Base-by-base conservation (phyloP, 2,329 filamentous ascomycete genomes). In the Bipolaris oryzae region DNA sequence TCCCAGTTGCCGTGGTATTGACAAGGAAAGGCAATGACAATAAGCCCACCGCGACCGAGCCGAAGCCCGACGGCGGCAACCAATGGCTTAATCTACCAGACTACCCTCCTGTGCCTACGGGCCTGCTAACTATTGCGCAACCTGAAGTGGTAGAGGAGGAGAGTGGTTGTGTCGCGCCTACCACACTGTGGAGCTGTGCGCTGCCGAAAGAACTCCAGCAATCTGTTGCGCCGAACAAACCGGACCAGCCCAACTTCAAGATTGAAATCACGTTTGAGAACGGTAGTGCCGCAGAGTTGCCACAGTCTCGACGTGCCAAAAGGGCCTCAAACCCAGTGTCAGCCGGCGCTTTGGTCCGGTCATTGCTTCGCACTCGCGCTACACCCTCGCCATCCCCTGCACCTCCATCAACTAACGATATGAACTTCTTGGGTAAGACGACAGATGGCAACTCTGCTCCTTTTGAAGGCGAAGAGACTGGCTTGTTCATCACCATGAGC, bases 21-120 rank as follows among this genome's bases (percentile, higher is more conserved):
- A 71, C 70, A 0, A 70, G 63, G 43, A 74, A 61, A 73, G 80
- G 55, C 20, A 18, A 50, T 79, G 76, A 61, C 77, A 77, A 62
- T 71, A 76, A 62, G 23, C 62, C 60, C 28, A 51, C 50, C 16
- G 53, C 59, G 10, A 62, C 63, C 39, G 62, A 65, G 16, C 62
- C 66, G 13, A 61, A 58, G 23, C 54, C 58, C 33, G 61, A 53
- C 23, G 49, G 63, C 34, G 52, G 58, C 3, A 62, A 63, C 51
- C 57, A 54, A 44, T 97, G 91, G 89, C 81, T 96, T 54, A 96
- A 96, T 71, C 74, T 96, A 59, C 96, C 93, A 1, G 87, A 88
- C 48, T 96, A 91, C 64, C 93, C 93, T 16, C 89, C 92, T 0
- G 91, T 97, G 69, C 91, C 91, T 1, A 94, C 90, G 0, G 94